Base-by-base conservation (phyloP, 2,329 filamentous ascomycete species). In the Colletotrichum nymphaeae region DNA sequence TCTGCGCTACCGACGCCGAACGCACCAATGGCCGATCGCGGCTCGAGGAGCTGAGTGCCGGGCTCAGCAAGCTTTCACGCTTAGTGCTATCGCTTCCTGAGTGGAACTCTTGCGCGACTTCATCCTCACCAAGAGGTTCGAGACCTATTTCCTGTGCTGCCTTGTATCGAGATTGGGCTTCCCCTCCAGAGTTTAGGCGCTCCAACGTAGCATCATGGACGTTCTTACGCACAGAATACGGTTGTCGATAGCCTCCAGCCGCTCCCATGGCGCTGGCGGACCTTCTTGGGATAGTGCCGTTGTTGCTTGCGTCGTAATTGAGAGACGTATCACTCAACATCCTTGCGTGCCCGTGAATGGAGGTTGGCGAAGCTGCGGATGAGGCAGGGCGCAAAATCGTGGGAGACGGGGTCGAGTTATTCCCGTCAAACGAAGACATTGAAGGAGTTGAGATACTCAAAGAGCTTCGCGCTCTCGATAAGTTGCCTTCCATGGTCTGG, bases 401-500 rank as follows among this genome's bases (percentile, higher is more conserved):
- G 4, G 88, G 90, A 67, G 86, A 89, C 16, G 89, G 87, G 1
- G 87, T 89, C 22, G 88, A 90, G 11, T 83, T 83, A 70, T 87
- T 86, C 2, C 88, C 90, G 3, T 78, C 77, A 79, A 79, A 77
- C 9, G 80, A 82, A 14, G 82, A 79, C 49, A 83, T 80, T 5
- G 75, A 81, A 72, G 46, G 81, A 75, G 11, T 81, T 78, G 73
- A 82, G 75, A 86, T 84, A 58, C 89, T 86, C 28, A 94, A 86
- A 11, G 93, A 92, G 75, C 89, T 91, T 77, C 94, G 90, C 35
- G 95, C 95, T 74, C 94, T 92, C 70, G 89, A 92, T 24, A 98
- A 86, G 77, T 98, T 98, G 49, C 93, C 95, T 83, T 98, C 96
- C 95, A 98, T 98, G 37, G 94, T 93, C 95, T 97, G 81, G 26